These are phyloP conservation scores for Ganoderma lingzhi DNA, from an alignment of 1,284 basidiomycete species.

Conservation along the genomic window DNA sequence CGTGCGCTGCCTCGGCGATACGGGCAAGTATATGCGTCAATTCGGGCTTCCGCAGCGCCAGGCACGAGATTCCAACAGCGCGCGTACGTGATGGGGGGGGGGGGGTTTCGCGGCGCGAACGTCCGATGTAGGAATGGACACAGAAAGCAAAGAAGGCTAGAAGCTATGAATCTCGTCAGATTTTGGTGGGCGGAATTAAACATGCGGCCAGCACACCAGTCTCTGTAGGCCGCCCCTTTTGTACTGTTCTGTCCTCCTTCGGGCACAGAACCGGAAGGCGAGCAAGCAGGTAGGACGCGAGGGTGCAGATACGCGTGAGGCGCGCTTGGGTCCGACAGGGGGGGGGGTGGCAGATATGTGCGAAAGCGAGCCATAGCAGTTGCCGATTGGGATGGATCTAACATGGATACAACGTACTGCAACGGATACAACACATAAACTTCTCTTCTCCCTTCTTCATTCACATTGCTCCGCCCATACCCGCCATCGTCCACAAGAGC, in stretches of 20 bases:
- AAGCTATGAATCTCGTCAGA: background rate
- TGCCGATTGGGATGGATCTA: conserved; percentile 20
- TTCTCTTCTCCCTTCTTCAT: conserved; percentile 14
- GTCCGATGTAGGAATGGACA: background rate
- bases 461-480: background rate
- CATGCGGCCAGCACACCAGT: background rate
- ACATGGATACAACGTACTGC: conserved; percentile 29
- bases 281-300: background rate
- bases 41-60: background rate
- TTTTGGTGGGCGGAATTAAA: background rate
- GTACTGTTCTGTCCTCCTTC: background rate
- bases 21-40: too few species aligned
- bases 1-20: too few species aligned
- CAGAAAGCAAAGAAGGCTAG: background rate
- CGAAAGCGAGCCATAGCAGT: conserved; percentile 28
- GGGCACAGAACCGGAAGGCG: background rate
- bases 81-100: background rate
- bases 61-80: too few species aligned
- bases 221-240: background rate
- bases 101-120: too few species aligned
- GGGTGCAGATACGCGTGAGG: too few species aligned
- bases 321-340: background rate
- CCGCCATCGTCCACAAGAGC: background rate
- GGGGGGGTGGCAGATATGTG: background rate
- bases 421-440: conserved; percentile 21